These are phyloP conservation scores for Actinomortierella ambigua DNA, from an alignment of 371 early-diverging fungal species.

Conservation along the genomic window DNA sequence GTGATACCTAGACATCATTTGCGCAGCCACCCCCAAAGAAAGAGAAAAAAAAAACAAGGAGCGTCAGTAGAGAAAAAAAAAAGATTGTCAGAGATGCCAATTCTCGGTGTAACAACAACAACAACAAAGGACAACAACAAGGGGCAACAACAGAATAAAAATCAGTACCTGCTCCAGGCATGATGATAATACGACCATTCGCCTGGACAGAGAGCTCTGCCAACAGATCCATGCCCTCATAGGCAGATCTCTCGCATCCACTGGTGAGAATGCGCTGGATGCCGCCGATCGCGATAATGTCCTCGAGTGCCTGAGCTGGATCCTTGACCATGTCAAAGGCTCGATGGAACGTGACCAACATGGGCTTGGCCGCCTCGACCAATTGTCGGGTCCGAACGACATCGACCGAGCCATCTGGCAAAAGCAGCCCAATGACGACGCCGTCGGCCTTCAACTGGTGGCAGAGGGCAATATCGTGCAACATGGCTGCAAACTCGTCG, in stretches of 20 bases:
- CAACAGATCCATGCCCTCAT: slow-evolving; percentile 57
- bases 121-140: background rate
- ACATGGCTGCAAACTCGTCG: slow-evolving; percentile 63
- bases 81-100: background rate
- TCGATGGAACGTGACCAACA: slow-evolving; percentile 68
- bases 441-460: slow-evolving; percentile 55
- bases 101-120: background rate
- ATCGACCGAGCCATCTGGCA: slow-evolving; percentile 58
- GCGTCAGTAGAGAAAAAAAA: background rate
- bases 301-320: slow-evolving; percentile 56
- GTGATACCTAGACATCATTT: slow-evolving; percentile 40
- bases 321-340: slow-evolving; percentile 66
- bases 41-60: background rate
- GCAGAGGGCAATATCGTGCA: slow-evolving; percentile 49
- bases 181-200: slow-evolving; percentile 48
- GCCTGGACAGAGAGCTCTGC: slow-evolving; percentile 48
- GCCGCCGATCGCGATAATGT: slow-evolving; percentile 55
- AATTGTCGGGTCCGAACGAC: slow-evolving; percentile 46
- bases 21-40: no score
- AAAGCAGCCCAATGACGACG: slow-evolving; percentile 63
- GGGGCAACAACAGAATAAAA: background rate
- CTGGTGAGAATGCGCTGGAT: slow-evolving; percentile 62
- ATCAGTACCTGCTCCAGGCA: slow-evolving; percentile 59
- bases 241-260: slow-evolving; percentile 58
- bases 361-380: slow-evolving; percentile 55